Base-by-base conservation (phyloP, 305 asterid genomes). In the Fraxinus sp. region DNA sequence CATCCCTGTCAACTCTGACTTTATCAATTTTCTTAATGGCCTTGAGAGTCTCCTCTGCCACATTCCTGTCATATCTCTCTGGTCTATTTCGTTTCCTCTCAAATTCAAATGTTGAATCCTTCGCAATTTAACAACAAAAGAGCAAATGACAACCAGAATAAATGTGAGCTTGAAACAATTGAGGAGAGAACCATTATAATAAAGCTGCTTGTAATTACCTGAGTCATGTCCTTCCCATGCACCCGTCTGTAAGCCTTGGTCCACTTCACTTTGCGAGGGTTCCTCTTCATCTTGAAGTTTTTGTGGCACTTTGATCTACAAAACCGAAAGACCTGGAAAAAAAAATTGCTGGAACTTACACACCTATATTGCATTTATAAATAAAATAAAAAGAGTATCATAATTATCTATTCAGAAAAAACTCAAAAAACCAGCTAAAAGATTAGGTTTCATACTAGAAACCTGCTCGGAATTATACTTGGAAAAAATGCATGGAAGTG, bases 271-370 rank as follows among this genome's bases (percentile, higher is more conserved):
- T 95, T 92, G 10, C 97, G 98, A 18, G 99, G 98, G 68, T 95
- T 95, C 85, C 97, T 93, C 96, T 95, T 95, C 99, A 95, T 95
- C 90, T 94, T 94, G 85, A 92, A 95, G 90, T 94, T 94, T 79
- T 95, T 95, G 89, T 93, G 99, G 88, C 99, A 95, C 78, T 95
- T 95, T 7, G 98, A 93, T 37, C 98, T 90, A 85, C 98, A 95
- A 82, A 95, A 94, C 79, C 97, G 87, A 86, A 95, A 94, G 81
- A 95, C 85, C 98, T 95, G 91, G 86, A 89, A 77, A 78, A 37
- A 73, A 75, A 79, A 39, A 36, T 5, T 3, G 36, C 68, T 24
- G 5, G 24, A 70, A 64, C 35, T 86, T 9, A 68, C 52, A 26
- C 76, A 81, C 78, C 71, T 72, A 72, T 62, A 62, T 46, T 74